A percentile compares a stretch with the other conserved stretches of the same genome.
phyloP scores from a whole-genome alignment of 2,329 filamentous ascomycete genomes.

The Septoria petroselini region DNA sequence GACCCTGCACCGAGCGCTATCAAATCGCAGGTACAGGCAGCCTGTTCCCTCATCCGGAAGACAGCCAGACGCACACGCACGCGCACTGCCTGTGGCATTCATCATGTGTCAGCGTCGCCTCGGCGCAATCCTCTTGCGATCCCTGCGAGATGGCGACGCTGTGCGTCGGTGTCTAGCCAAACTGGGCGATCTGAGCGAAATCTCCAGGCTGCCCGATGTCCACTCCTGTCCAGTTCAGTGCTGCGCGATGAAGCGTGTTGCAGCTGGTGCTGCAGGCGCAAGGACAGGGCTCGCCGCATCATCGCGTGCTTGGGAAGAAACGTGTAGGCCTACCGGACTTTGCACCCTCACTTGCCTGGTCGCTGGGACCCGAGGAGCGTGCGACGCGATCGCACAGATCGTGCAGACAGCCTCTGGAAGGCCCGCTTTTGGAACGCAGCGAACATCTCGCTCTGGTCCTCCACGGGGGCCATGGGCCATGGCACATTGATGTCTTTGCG shows the following conservation, averaged over 20 bases:
- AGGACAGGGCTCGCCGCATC: not conserved
- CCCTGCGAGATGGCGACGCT: no score
- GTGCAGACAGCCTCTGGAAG: conserved; percentile 7
- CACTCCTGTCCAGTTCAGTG: no score
- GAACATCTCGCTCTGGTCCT: not conserved
- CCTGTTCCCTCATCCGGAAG: conserved; percentile 3
- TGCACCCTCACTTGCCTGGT: conserved; percentile 11
- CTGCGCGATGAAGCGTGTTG: no score
- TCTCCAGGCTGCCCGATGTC: not conserved
- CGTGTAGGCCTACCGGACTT: not conserved
- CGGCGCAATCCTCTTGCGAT: not conserved
- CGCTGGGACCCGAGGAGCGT: conserved; percentile 8
- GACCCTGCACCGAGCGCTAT: not conserved
- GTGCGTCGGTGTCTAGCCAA: not conserved
- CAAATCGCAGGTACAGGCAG: not conserved
- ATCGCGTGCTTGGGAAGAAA: not conserved
- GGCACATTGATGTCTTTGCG: conserved; percentile 6
- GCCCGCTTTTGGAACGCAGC: not conserved
- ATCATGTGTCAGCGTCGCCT: not conserved
- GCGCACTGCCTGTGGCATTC: not conserved
- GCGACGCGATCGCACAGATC: conserved; percentile 14
- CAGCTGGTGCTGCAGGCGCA: not conserved
- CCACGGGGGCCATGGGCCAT: no score
- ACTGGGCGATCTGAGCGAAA: not conserved
- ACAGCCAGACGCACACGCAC: not conserved